Percentiles rank a stretch among this genome's conserved stretches.
Evolutionary conservation across 148 eudicot genomes (phyloP).

Genomic region (Cornus controversa): DNA sequence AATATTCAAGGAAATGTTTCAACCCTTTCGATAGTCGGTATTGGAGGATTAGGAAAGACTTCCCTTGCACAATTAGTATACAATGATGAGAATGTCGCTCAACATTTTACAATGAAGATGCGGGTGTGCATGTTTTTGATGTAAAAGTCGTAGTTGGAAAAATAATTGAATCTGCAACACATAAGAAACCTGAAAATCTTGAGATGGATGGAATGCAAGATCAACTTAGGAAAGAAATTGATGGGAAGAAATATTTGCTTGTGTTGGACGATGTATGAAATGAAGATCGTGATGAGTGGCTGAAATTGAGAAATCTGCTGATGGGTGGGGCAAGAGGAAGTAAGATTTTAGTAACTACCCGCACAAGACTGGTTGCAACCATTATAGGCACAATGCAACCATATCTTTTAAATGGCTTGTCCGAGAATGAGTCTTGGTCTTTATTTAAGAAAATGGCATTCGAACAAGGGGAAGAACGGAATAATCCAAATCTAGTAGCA

Average conservation of each 20-base stretch:
- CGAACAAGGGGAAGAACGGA: neutral
- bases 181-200: no score
- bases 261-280: constrained; percentile 21
- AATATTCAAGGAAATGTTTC: no score
- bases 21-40: no score
- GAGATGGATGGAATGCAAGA: neutral
- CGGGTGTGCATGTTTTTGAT: no score
- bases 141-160: no score
- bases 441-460: constrained; percentile 18
- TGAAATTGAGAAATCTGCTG: constrained; percentile 4
- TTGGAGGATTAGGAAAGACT: no score
- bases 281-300: constrained; percentile 4
- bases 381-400: neutral
- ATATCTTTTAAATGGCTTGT: neutral
- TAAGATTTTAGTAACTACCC: constrained; percentile 16
- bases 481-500: neutral
- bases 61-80: no score
- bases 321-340: constrained; percentile 9
- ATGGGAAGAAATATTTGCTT: constrained; percentile 11
- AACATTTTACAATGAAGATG: no score
- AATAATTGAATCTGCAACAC: no score
- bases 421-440: constrained; percentile 7
- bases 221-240: neutral
- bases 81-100: no score
- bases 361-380: neutral